These are phyloP conservation scores for Orbilia blumenaviensis DNA, from an alignment of 2,329 filamentous ascomycete species.

Conservation along the genomic window DNA sequence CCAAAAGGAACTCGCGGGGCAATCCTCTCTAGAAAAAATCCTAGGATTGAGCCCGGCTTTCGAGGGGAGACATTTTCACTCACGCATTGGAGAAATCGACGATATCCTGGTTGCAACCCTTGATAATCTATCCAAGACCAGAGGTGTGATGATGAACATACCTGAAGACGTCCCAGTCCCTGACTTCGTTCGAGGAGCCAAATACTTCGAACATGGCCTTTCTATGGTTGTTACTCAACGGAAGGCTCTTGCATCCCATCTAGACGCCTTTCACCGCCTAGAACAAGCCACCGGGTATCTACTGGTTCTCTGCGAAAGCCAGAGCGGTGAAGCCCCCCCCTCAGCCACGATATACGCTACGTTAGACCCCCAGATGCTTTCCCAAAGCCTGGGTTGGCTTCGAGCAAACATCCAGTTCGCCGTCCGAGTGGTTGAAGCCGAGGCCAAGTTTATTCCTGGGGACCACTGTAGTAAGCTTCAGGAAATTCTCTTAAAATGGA, in stretches of 20 bases:
- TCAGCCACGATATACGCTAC: background rate
- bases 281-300: constrained; percentile 59
- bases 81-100: constrained; percentile 59
- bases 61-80: constrained; percentile 32
- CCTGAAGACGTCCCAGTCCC: constrained; percentile 81
- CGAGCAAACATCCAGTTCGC: constrained; percentile 34
- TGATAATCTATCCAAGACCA: constrained; percentile 69
- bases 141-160: constrained; percentile 69
- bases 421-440: constrained; percentile 29
- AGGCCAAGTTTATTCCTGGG: constrained; percentile 23
- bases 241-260: constrained; percentile 63
- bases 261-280: constrained; percentile 62
- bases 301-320: constrained; percentile 4
- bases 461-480: constrained; percentile 16
- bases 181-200: constrained; percentile 80
- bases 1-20: constrained; percentile 75
- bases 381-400: constrained; percentile 24
- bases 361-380: background rate
- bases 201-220: constrained; percentile 86
- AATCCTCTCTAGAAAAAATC: constrained; percentile 75
- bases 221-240: constrained; percentile 72
- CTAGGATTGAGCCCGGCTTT: constrained; percentile 69
- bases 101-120: constrained; percentile 62
- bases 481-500: constrained; percentile 19
- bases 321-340: background rate